Conservation (phyloP, 108 stramenopile genomes). For the Fragilaria radians region DNA sequence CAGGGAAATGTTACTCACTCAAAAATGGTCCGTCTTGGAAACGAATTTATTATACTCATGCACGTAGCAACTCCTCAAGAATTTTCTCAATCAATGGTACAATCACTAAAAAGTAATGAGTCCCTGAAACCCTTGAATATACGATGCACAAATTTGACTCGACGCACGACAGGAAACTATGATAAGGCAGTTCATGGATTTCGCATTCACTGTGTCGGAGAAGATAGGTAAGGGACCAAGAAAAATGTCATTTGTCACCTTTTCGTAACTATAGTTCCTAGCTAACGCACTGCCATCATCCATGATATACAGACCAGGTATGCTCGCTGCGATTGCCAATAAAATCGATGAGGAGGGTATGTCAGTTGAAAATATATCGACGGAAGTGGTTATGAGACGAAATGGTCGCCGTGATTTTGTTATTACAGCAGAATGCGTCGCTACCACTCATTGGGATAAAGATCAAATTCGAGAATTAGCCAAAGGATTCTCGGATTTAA, state of each 20-base stretch:
- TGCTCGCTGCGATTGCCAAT: constrained; percentile 70
- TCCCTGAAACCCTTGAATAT: constrained; percentile 47
- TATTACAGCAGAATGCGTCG: constrained; percentile 47
- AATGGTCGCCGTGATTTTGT: constrained; percentile 53
- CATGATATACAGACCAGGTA: constrained; percentile 45
- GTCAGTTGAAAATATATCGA: constrained; percentile 72
- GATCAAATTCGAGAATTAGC: constrained; percentile 43
- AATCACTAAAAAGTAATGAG: constrained; percentile 26
- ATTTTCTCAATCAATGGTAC: constrained; percentile 19
- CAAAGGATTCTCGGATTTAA: constrained; percentile 41
- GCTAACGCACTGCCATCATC: neutral
- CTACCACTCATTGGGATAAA: constrained; percentile 36
- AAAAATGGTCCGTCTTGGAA: constrained; percentile 76
- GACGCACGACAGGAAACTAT: constrained; percentile 36
- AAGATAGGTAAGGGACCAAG: constrained; percentile 47
- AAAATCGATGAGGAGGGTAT: constrained; percentile 48
- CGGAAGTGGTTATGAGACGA: constrained; percentile 36
- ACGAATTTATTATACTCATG: constrained; percentile 80
- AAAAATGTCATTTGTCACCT: no score
- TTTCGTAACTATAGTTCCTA: neutral
- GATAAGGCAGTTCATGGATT: constrained; percentile 49
- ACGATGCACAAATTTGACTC: constrained; percentile 39
- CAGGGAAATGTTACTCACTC: constrained; percentile 82
- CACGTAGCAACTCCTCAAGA: constrained; percentile 70
- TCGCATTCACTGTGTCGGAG: constrained; percentile 74